Evolutionary conservation across 495 filamentous ascomycete species (phyloP), one percentile per base, ranked within the genome.

Genomic region (Podospora didyma): DNA sequence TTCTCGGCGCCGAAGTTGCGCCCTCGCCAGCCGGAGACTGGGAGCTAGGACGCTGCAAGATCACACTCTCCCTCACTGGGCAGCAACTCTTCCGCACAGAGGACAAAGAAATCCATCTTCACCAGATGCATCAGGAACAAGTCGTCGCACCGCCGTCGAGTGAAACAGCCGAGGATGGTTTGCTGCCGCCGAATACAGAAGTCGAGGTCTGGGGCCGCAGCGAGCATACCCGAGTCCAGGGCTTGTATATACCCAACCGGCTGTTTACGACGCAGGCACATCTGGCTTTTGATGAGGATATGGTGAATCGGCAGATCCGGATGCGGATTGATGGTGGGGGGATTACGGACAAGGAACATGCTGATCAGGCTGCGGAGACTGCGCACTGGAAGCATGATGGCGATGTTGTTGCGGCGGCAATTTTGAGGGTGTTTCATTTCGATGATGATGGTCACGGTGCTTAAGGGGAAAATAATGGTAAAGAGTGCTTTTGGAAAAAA

Each of bases 91-190:
- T 95, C 70, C 80, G 82, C 31, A 73, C 77, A 53, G 81, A 86
- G 14, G 78, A 81, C 22, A 16, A 63, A 62, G 34, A 7, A 7
- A 70, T 64, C 59, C 60, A 60, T 59, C 66, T 95, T 26, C 84
- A 89, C 62, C 89, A 96, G 73, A 92, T 94, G 90, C 90, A 96
- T 71, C 79, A 81, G 31, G 91, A 95, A 61, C 79, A 87, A 14
- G 86, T 94, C 11, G 82, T 85, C 12, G 75, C 82, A 41, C 65
- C 26, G 24, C 62, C 65, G 58, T 6, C 64, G 4, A 14, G 6
- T 57, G 7, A 39, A 50, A 20, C 70, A 59, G 3, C 79, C 62
- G 71, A 65, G 64, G 58, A 75, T 56, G n/a, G n/a, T n/a, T n/a
- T n/a, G n/a, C n/a, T n/a, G n/a, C n/a, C n/a, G n/a, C n/a, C n/a